Evolutionary conservation across 345 rosid species (phyloP).

Genomic region (Hevea brasiliensis): DNA sequence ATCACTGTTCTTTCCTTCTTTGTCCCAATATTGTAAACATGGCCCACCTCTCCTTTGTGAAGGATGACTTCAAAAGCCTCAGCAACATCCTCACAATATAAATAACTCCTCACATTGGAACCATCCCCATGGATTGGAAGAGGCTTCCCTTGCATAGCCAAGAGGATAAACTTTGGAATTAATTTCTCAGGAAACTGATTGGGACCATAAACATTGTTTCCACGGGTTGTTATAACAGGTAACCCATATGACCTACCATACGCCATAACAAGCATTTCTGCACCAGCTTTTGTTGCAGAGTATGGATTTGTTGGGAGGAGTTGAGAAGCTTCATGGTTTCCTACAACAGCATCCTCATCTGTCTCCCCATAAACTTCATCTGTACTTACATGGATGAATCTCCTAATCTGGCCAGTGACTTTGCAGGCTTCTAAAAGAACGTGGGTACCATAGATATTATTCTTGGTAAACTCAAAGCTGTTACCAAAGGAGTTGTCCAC

Average conservation of each 20-base stretch:
- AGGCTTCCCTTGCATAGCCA: slow-evolving; percentile 71
- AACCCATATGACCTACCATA: slow-evolving; percentile 85
- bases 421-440: slow-evolving; percentile 89
- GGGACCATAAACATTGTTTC: slow-evolving; percentile 89
- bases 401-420: slow-evolving; percentile 87
- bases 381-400: slow-evolving; percentile 91
- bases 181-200: slow-evolving; percentile 88
- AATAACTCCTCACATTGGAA: slow-evolving; percentile 75
- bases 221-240: slow-evolving; percentile 91
- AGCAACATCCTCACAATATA: slow-evolving; percentile 93
- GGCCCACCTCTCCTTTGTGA: slow-evolving; percentile 91
- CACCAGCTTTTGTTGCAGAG: slow-evolving; percentile 90
- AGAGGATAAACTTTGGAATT: slow-evolving; percentile 81
- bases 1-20: slow-evolving; percentile 86
- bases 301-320: slow-evolving; percentile 94
- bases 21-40: slow-evolving; percentile 82
- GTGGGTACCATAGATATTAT: slow-evolving; percentile 84
- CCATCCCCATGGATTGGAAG: slow-evolving; percentile 95
- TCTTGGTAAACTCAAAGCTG: slow-evolving; percentile 91
- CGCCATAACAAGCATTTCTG: slow-evolving; percentile 97
- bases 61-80: slow-evolving; percentile 88
- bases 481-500: slow-evolving; percentile 90
- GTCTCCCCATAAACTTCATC: slow-evolving; percentile 95
- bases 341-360: slow-evolving; percentile 88
- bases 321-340: slow-evolving; percentile 92